Conservation (phyloP, 192 early-diverging fungal species). For the Anaeromyces robustus region DNA sequence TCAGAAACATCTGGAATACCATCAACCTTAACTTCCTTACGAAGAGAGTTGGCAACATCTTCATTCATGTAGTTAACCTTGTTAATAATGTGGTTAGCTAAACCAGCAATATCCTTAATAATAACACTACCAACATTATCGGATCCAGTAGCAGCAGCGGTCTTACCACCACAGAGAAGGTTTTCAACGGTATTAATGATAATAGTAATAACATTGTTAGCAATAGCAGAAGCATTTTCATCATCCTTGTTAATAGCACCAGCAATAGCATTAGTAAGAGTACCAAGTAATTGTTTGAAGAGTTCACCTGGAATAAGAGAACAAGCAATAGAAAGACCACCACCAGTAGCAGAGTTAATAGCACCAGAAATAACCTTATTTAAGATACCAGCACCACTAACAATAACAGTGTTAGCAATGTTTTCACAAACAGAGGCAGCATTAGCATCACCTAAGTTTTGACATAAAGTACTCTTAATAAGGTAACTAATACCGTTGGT, state of each 20-base stretch:
- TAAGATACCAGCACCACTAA: background rate
- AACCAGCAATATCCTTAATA: background rate
- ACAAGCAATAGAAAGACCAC: background rate
- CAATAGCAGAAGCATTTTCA: background rate
- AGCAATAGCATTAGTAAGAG: background rate
- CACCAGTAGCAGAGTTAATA: background rate
- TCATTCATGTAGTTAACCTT: background rate
- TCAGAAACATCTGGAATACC: background rate
- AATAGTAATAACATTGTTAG: background rate
- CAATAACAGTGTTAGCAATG: background rate
- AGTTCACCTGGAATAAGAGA: background rate
- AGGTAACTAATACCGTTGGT: background rate
- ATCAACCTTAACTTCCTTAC: background rate
- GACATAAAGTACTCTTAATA: background rate
- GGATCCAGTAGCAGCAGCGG: background rate
- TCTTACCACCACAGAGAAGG: background rate
- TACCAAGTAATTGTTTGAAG: background rate
- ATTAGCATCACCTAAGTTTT: background rate
- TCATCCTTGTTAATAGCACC: background rate
- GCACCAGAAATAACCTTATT: background rate
- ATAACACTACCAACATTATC: background rate
- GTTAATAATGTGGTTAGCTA: background rate
- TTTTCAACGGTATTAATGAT: background rate
- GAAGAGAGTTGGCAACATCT: background rate
- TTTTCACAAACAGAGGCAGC: background rate